These are phyloP conservation scores for Solanum sejunctum DNA, from an alignment of 257 asterid species.

Conservation along the genomic window DNA sequence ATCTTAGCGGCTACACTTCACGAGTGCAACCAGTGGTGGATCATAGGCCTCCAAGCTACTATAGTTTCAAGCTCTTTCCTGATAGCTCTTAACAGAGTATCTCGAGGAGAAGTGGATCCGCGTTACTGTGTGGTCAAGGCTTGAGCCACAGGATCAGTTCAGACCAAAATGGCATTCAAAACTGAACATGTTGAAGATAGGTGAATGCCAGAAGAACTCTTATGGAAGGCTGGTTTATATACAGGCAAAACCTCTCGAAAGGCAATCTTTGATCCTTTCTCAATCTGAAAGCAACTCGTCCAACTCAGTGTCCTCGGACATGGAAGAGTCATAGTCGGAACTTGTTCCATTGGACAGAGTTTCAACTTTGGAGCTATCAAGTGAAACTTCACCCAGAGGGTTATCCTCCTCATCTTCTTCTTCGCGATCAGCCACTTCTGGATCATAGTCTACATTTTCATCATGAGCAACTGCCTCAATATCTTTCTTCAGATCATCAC, in stretches of 20 bases:
- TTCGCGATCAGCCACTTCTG: conserved; percentile 66
- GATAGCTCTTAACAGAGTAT: not conserved
- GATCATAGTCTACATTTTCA: conserved; percentile 41
- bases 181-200: not conserved
- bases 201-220: not conserved
- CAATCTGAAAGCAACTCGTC: conserved; percentile 79
- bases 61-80: not conserved
- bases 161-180: not conserved
- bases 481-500: conserved; percentile 19
- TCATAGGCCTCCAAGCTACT: not conserved
- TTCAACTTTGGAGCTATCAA: not conserved
- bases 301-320: conserved; percentile 67
- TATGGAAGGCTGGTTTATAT: not conserved
- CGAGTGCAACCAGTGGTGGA: not conserved
- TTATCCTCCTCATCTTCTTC: conserved; percentile 53
- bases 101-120: not conserved
- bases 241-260: not conserved
- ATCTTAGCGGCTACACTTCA: not conserved
- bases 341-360: conserved; percentile 33
- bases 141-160: not conserved
- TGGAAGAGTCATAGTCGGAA: conserved; percentile 40
- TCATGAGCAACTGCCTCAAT: conserved; percentile 18
- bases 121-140: not conserved
- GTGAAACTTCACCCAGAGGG: conserved; percentile 17
- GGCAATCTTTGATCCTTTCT: conserved; percentile 1